Percentiles rank a stretch among this genome's conserved stretches.
Conservation (phyloP, 2,329 filamentous ascomycete genomes). For the Talaromyces atroroseus region DNA sequence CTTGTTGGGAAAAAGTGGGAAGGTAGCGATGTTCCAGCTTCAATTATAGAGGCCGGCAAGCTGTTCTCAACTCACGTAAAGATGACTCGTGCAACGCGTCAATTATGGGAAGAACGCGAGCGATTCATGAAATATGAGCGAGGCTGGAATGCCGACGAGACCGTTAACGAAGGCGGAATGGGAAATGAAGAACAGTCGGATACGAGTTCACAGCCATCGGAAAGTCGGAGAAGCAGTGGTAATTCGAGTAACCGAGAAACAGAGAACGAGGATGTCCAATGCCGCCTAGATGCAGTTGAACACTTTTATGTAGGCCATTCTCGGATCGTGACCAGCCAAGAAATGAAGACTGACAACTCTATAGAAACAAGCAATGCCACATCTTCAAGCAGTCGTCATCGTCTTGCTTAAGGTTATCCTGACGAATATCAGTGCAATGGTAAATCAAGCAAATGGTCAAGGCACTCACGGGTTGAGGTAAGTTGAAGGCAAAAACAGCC, state of each 20-base stretch:
- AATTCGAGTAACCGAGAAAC: conserved; percentile 24
- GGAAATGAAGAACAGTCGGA: conserved; percentile 41
- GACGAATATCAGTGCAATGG: conserved; percentile 79
- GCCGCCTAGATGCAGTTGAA: conserved; percentile 68
- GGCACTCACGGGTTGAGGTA: conserved; percentile 42
- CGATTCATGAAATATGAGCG: conserved; percentile 86
- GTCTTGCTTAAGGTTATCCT: conserved; percentile 86
- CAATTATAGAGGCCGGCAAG: conserved; percentile 89
- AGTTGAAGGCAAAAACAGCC: background rate
- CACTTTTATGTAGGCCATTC: conserved; percentile 68
- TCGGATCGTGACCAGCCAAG: background rate
- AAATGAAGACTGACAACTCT: background rate
- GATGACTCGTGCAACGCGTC: conserved; percentile 84
- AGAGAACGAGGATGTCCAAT: conserved; percentile 35
- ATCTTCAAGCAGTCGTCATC: conserved; percentile 88
- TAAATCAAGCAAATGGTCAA: conserved; percentile 52
- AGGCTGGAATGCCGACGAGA: conserved; percentile 65
- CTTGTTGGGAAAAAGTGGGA: conserved; percentile 84
- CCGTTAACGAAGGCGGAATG: conserved; percentile 25
- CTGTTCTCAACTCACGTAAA: conserved; percentile 85
- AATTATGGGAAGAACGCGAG: conserved; percentile 92
- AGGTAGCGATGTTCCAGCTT: conserved; percentile 85
- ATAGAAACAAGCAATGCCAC: conserved; percentile 69
- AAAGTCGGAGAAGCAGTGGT: conserved; percentile 18
- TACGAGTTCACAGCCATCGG: conserved; percentile 20